Evolutionary conservation across 306 rosid species (phyloP), one percentile per base, ranked within the genome.

Genomic region (Dryas octopetala): DNA sequence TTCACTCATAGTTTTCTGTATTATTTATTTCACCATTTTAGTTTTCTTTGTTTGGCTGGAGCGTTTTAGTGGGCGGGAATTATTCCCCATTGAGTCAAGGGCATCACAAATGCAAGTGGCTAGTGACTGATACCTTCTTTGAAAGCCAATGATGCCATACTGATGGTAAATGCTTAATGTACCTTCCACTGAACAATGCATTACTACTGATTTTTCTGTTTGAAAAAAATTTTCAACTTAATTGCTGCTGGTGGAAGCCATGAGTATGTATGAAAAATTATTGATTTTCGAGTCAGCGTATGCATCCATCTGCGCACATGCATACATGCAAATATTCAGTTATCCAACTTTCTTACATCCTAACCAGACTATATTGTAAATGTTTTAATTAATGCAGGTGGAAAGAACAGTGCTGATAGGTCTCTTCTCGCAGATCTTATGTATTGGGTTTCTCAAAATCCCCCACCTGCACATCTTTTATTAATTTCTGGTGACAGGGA

Each of bases 391-490:
- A 62, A 67, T 85, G 86, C 91, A 95, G 99, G 93, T 84, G 93
- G 91, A 78, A 92, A 89, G 78, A 92, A 88, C 70, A 89, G 86
- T 72, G 97, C 97, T 7, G 92, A 92, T 83, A 84, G 91, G 82
- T 86, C 90, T 77, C 93, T 94, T 82, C 89, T 94, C 68, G 68
- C 87, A 48, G 91, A 91, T 80, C 97, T 95, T 48, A 79, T 92
- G 97, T 76, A 64, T 75, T 95, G 97, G 97, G 93, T 92, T 82
- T 88, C 99, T 63, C 95, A 86, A 78, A 90, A 92, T 82, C 97
- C 99, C 78, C 99, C 99, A 47, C 99, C 97, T 8, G 99, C 99
- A 11, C 97, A 95, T 85, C 83, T 92, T 65, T 87, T 95, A 74
- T 76, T 95, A 73, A 95, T 95, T 62, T 89, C 97, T 47, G 92